phyloP scores from a whole-genome alignment of 768 basidiomycete genomes.

The Trametes punicea region DNA sequence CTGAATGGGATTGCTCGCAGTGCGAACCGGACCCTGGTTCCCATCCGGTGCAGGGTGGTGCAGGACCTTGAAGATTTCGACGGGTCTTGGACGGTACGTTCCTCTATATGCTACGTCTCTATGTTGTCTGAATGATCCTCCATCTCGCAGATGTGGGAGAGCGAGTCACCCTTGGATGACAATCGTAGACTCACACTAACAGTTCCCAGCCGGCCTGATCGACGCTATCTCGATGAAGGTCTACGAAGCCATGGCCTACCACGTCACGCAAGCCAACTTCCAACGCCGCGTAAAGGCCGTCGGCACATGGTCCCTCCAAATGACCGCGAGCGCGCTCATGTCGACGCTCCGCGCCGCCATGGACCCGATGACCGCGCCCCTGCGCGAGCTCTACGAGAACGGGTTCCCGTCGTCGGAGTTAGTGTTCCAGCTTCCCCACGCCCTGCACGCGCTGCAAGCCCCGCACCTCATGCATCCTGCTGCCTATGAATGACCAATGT shows the following conservation, averaged over 20 bases:
- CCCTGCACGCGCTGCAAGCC: too few species aligned
- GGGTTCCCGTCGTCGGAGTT: constrained; percentile 15
- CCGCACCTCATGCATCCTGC: too few species aligned
- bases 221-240: constrained; percentile 87
- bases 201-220: constrained; percentile 88
- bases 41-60: constrained; percentile 87
- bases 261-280: constrained; percentile 88
- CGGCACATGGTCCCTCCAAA: constrained; percentile 91
- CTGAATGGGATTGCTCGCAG: constrained; percentile 40
- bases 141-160: constrained; percentile 87
- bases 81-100: constrained; percentile 92
- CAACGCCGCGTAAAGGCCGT: constrained; percentile 88
- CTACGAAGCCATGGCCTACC: constrained; percentile 91
- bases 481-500: too few species aligned
- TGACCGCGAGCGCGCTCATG: constrained; percentile 86
- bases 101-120: constrained; percentile 1
- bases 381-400: constrained; percentile 32
- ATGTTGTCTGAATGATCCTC: constrained; percentile 19
- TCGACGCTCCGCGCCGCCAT: constrained; percentile 72
- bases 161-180: too few species aligned
- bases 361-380: constrained; percentile 51
- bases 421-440: neutral
- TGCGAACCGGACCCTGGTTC: constrained; percentile 89
- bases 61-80: constrained; percentile 87
- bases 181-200: too few species aligned